Percentiles rank a stretch among this genome's conserved stretches.
phyloP scores from a whole-genome alignment of 768 basidiomycete species.

The Xerocomellus chrysenteron region DNA sequence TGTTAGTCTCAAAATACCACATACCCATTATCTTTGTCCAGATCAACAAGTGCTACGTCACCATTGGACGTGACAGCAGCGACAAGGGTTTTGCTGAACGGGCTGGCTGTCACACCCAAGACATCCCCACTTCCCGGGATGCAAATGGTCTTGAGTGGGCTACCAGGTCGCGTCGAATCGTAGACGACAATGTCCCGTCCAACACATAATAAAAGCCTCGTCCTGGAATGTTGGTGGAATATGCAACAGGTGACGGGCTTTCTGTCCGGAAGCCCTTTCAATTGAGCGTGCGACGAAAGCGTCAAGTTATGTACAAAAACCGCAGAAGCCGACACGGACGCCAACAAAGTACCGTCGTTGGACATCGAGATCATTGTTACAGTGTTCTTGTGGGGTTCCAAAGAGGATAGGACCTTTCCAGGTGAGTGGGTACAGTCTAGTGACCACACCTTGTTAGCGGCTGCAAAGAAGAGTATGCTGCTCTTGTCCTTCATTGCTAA shows the following conservation, averaged over 20 bases:
- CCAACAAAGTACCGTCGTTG: slow-evolving; percentile 55
- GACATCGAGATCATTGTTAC: slow-evolving; percentile 59
- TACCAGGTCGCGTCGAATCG: slow-evolving; percentile 57
- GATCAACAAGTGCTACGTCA: slow-evolving; percentile 57
- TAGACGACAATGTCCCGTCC: slow-evolving; percentile 58
- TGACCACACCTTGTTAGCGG: slow-evolving; percentile 45
- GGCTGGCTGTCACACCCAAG: slow-evolving; percentile 58
- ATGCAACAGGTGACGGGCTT: slow-evolving; percentile 47
- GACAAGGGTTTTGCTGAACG: slow-evolving; percentile 74
- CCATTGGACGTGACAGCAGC: slow-evolving; percentile 57
- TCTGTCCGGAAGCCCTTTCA: slow-evolving; percentile 50
- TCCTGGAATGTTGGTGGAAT: slow-evolving; percentile 66
- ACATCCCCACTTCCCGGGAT: slow-evolving; percentile 54
- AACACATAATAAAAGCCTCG: slow-evolving; percentile 54
- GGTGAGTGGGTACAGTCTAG: slow-evolving; percentile 45
- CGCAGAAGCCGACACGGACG: slow-evolving; percentile 50
- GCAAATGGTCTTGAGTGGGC: slow-evolving; percentile 51
- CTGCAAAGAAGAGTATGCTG: slow-evolving; percentile 47
- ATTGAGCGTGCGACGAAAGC: slow-evolving; percentile 49
- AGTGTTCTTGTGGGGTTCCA: slow-evolving; percentile 50
- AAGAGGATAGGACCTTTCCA: slow-evolving; percentile 44
- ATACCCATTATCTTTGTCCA: slow-evolving; percentile 75
- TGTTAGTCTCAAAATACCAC: slow-evolving; percentile 13
- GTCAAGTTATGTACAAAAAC: slow-evolving; percentile 62
- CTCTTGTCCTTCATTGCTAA: slow-evolving; percentile 37